These are phyloP conservation scores for Sarcodon aspratus DNA, from an alignment of 768 basidiomycete species.

Conservation along the genomic window DNA sequence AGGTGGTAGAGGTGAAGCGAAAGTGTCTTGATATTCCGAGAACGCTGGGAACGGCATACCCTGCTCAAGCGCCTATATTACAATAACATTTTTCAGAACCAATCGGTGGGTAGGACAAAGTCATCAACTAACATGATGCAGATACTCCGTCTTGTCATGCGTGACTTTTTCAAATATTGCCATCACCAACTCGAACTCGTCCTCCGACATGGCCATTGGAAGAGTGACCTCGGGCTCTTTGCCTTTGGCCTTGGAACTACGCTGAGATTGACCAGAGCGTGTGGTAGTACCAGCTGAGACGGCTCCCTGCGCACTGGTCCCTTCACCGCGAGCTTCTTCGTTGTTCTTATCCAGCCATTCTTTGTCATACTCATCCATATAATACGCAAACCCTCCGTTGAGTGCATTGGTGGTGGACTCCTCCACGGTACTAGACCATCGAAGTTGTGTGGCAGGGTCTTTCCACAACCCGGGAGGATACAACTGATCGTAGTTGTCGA, in stretches of 20 bases:
- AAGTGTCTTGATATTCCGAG: constrained; percentile 59
- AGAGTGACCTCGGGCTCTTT: constrained; percentile 67
- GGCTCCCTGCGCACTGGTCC: constrained; percentile 68
- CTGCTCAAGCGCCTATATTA: constrained; percentile 44
- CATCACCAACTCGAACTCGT: constrained; percentile 94
- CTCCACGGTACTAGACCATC: constrained; percentile 80
- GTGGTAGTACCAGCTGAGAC: constrained; percentile 38
- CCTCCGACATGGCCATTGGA: constrained; percentile 67
- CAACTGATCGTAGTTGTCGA: constrained; percentile 66
- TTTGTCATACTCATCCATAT: constrained; percentile 92
- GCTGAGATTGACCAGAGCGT: constrained; percentile 37
- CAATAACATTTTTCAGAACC: neutral
- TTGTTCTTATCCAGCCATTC: constrained; percentile 94
- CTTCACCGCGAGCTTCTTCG: constrained; percentile 75
- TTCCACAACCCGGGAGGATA: constrained; percentile 64
- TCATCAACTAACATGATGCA: constrained; percentile 66
- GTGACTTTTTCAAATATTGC: constrained; percentile 87
- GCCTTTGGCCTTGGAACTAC: constrained; percentile 72
- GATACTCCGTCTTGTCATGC: constrained; percentile 79
- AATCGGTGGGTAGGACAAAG: neutral
- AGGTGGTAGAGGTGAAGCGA: constrained; percentile 46
- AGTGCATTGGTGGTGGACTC: constrained; percentile 53
- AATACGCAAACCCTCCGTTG: constrained; percentile 73
- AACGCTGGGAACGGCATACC: constrained; percentile 65
- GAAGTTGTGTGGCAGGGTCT: constrained; percentile 69